Evolutionary conservation across 768 basidiomycete species (phyloP), one percentile per base, ranked within the genome.

Genomic region (Mycena maculata): DNA sequence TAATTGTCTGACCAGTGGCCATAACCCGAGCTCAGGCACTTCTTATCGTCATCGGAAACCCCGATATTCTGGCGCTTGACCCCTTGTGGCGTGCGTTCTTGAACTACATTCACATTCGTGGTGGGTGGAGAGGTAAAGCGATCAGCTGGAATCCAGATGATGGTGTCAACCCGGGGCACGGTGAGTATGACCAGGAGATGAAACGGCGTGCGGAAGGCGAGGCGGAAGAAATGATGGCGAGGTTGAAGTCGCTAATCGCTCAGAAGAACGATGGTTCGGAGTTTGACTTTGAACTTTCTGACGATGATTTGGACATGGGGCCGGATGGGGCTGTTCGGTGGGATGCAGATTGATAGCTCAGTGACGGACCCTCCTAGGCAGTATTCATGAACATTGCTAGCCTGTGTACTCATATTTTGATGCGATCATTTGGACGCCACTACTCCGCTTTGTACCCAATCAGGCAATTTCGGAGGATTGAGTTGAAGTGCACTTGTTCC

Each of bases 71-170:
- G 0, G 85, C 85, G 10, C 80, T 90, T 1, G 89, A 91, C 67
- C 88, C 89, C 1, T 77, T 90, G 3, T 90, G 90, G 90, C 77
- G 88, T 4, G 74, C 77, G 0, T 90, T 90, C 79, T 73, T 91
- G 52, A 89, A 88, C 63, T 89, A 87, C 67, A 75, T 90, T n/a
- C 75, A 86, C 65, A 54, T 71, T 20, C 82, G 84, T 16, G 83
- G 84, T 2, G 90, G 88, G 1, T 90, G 88, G 86, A 80, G 73
- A 31, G 88, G 88, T 8, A 78, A 79, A 7, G 74, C 76, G 8
- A 84, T 86, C 38, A 72, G 80, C 9, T 90, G 88, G 87, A 83
- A 89, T 67, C 82, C 86, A 0, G 63, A 64, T 0, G 80, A 75
- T 6, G 71, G 80, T 8, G 79, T 83, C 38, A 30, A 36, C 38